These are phyloP conservation scores for Breynia disticha DNA, from an alignment of 441 rosid species.

Conservation along the genomic window DNA sequence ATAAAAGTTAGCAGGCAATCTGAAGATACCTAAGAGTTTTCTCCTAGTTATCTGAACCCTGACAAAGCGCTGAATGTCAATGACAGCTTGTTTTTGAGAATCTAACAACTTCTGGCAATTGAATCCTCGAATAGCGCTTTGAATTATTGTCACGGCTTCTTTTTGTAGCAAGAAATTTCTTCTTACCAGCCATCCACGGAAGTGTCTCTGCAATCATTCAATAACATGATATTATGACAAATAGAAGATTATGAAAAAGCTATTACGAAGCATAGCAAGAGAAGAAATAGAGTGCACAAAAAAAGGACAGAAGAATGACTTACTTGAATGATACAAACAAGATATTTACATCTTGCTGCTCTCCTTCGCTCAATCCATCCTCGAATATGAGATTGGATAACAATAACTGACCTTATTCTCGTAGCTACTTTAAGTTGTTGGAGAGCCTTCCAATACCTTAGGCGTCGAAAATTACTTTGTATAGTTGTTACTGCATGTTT, in stretches of 20 bases:
- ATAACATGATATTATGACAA: background rate
- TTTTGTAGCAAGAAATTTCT: slow-evolving; percentile 30
- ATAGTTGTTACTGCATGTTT: slow-evolving; percentile 33
- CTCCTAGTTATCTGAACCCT: slow-evolving; percentile 41
- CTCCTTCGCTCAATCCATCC: slow-evolving; percentile 42
- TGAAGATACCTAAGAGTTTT: slow-evolving; percentile 48
- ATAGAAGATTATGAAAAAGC: no score
- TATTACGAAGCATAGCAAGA: no score
- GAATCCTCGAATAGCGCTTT: slow-evolving; percentile 38
- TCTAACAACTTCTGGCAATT: slow-evolving; percentile 28
- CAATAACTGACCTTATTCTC: slow-evolving; percentile 31
- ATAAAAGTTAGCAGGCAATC: slow-evolving; percentile 8
- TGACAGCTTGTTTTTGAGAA: slow-evolving; percentile 41
- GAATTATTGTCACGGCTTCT: slow-evolving; percentile 46
- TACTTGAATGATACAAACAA: slow-evolving; percentile 49
- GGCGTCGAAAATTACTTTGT: slow-evolving; percentile 27
- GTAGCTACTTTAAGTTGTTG: slow-evolving; percentile 24
- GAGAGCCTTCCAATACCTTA: slow-evolving; percentile 25
- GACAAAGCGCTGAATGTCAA: slow-evolving; percentile 44
- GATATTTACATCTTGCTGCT: slow-evolving; percentile 19
- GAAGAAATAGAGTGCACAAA: background rate
- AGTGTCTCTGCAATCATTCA: slow-evolving; percentile 34
- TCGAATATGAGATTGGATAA: slow-evolving; percentile 53
- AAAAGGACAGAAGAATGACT: slow-evolving; percentile 10
- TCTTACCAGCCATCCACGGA: slow-evolving; percentile 56